Evolutionary conservation across 352 stramenopile species (phyloP).

Genomic region (Globisporangium emineosum): DNA sequence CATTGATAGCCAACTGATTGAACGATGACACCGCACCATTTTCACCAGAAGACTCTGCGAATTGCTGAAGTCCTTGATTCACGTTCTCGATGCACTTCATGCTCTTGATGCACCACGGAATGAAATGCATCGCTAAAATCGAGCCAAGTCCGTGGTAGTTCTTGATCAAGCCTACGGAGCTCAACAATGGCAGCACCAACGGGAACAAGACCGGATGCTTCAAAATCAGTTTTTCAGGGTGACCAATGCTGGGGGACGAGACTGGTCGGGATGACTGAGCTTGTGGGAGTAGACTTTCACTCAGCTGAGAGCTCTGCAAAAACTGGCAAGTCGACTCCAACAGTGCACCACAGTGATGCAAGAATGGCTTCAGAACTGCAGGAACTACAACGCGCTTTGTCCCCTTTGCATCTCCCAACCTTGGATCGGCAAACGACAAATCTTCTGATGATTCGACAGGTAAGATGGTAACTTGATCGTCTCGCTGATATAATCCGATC

Average conservation of each 20-base stretch:
- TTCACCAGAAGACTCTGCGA: conserved; percentile 21
- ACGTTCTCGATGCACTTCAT: conserved; percentile 68
- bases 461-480: conserved; percentile 87
- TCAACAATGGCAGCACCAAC: conserved; percentile 64
- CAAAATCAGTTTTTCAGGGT: conserved; percentile 34
- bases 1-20: conserved; percentile 49
- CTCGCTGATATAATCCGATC: conserved; percentile 86
- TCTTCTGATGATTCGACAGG: conserved; percentile 51
- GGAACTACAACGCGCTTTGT: conserved; percentile 47
- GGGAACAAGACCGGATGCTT: conserved; percentile 55
- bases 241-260: conserved; percentile 8
- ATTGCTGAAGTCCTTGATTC: conserved; percentile 44
- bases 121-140: conserved; percentile 65
- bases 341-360: conserved; percentile 62
- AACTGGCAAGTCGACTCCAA: conserved; percentile 56
- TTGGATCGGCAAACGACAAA: conserved; percentile 23
- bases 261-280: background rate
- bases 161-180: conserved; percentile 56
- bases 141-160: conserved; percentile 70
- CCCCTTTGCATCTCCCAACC: conserved; percentile 24
- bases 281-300: conserved; percentile 17
- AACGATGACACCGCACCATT: conserved; percentile 21
- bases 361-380: conserved; percentile 71
- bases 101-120: conserved; percentile 73
- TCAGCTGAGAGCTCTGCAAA: conserved; percentile 31